Conservation (phyloP, 1,284 basidiomycete species). For the Xerocomus cyaneibrunnescens region DNA sequence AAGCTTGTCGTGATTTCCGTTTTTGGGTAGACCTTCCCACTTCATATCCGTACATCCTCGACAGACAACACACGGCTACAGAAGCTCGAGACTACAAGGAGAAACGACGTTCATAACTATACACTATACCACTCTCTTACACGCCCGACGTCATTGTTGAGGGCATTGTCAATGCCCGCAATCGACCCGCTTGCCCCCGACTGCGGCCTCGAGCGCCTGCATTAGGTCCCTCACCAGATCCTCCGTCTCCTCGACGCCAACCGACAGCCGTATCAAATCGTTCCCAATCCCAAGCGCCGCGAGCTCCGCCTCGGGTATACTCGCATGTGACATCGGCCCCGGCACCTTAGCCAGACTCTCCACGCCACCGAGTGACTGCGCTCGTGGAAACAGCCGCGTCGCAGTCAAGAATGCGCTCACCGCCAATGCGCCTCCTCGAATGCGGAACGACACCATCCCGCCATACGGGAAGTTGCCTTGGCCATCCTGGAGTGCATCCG, state of each 20-base stretch:
- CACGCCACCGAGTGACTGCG: constrained; percentile 90
- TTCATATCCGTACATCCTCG: too few species aligned
- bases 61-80: too few species aligned
- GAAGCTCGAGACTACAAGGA: too few species aligned
- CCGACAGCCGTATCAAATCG: constrained; percentile 79
- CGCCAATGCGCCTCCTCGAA: constrained; percentile 53
- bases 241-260: constrained; percentile 86
- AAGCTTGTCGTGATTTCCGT: too few species aligned
- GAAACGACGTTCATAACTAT: too few species aligned
- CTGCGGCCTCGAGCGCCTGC: constrained; percentile 60
- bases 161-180: too few species aligned
- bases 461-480: constrained; percentile 74
- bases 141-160: too few species aligned
- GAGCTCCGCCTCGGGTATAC: constrained; percentile 72
- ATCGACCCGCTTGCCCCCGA: constrained; percentile 4
- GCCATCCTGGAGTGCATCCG: constrained; percentile 44
- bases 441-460: constrained; percentile 81
- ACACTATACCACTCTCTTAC: too few species aligned
- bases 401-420: constrained; percentile 73
- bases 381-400: constrained; percentile 77
- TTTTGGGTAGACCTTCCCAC: too few species aligned
- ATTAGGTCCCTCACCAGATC: constrained; percentile 80
- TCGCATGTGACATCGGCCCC: constrained; percentile 82
- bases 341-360: constrained; percentile 89
- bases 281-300: constrained; percentile 75